Percentiles rank a stretch among this genome's conserved stretches.
Evolutionary conservation across 306 rosid genomes (phyloP).

Genomic region (Vigna radiata): DNA sequence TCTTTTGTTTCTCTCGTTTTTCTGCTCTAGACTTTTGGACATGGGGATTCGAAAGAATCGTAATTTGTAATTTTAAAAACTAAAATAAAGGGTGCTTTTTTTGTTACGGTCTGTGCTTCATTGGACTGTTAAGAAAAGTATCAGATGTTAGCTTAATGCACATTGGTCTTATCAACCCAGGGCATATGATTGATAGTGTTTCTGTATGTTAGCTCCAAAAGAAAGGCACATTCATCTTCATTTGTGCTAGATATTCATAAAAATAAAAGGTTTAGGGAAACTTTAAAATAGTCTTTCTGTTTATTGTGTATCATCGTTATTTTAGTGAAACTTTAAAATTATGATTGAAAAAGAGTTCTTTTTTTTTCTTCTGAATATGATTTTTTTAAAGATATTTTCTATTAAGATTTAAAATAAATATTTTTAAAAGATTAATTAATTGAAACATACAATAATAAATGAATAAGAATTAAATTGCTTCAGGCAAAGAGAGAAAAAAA

Average conservation of each 20-base stretch:
- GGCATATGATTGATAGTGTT: conserved; percentile 24
- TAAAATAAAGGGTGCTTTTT: not conserved
- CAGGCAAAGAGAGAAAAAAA: too few relatives aligned
- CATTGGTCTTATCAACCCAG: not conserved
- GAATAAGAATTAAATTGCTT: too few relatives aligned
- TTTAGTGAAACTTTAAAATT: too few relatives aligned
- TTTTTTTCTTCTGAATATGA: too few relatives aligned
- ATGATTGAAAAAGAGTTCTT: too few relatives aligned
- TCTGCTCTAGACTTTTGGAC: not conserved
- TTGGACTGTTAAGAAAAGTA: not conserved
- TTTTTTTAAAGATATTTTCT: too few relatives aligned
- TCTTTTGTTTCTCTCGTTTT: too few relatives aligned
- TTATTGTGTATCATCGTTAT: too few relatives aligned
- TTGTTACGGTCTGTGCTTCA: conserved; percentile 1
- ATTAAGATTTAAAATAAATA: too few relatives aligned
- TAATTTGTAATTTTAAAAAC: not conserved
- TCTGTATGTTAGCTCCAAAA: conserved; percentile 20
- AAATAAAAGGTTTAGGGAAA: conserved; percentile 6
- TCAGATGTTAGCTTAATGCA: not conserved
- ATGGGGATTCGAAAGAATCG: not conserved
- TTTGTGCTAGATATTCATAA: conserved; percentile 40
- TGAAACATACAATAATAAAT: too few relatives aligned
- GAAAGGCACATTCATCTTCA: conserved; percentile 41
- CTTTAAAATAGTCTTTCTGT: not conserved
- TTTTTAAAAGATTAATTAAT: too few relatives aligned